These are phyloP conservation scores for Tulasnella sp. DNA, from an alignment of 768 basidiomycete genomes.

Conservation along the genomic window DNA sequence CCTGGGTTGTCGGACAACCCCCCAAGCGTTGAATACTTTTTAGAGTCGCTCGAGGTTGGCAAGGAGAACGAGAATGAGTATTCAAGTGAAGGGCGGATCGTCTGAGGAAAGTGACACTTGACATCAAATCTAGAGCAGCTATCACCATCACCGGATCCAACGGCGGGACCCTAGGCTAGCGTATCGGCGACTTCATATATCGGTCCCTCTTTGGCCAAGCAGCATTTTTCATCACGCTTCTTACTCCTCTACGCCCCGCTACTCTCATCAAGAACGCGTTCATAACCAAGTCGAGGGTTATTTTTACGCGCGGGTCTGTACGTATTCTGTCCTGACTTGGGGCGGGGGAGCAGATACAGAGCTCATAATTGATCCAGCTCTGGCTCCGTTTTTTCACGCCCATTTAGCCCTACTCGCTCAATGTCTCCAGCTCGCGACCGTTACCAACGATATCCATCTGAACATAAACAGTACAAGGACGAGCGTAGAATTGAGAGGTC, in stretches of 20 bases:
- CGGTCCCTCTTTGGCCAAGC: not conserved
- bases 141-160: not conserved
- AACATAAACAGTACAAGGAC: not conserved
- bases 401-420: not conserved
- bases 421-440: not conserved
- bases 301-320: not conserved
- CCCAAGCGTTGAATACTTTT: not conserved
- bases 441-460: not conserved
- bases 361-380: not conserved
- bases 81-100: not conserved
- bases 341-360: not conserved
- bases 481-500: not conserved
- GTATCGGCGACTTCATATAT: not conserved
- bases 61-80: not conserved
- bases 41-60: not conserved
- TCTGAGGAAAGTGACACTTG: not conserved
- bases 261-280: not conserved
- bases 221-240: not conserved
- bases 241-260: not conserved
- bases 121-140: not conserved
- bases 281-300: not conserved
- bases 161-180: not conserved
- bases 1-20: not conserved
- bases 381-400: not conserved
- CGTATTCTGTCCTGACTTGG: too few relatives aligned